phyloP scores from a whole-genome alignment of 2,329 filamentous ascomycete genomes.

The Hypoxylon sp. region DNA sequence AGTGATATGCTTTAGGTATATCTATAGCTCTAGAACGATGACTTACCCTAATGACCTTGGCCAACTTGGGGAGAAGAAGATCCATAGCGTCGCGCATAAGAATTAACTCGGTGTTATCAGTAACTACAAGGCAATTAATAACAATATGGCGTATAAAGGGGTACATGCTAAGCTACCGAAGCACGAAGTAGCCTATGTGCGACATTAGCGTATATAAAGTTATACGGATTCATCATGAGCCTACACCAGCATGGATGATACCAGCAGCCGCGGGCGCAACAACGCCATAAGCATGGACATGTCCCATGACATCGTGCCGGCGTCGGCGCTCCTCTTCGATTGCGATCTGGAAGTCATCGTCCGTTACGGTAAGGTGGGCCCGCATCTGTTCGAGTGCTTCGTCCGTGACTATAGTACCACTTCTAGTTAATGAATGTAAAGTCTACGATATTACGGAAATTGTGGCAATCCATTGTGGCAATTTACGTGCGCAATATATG shows the following conservation, averaged over 20 bases:
- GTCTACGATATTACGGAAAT: background rate
- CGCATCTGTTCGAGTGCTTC: slow-evolving; percentile 85
- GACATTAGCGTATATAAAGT: slow-evolving; percentile 20
- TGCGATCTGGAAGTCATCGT: slow-evolving; percentile 82
- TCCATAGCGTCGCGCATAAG: slow-evolving; percentile 82
- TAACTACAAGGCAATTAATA: slow-evolving; percentile 26
- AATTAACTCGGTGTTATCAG: slow-evolving; percentile 73
- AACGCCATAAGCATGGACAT: slow-evolving; percentile 81
- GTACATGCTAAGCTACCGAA: slow-evolving; percentile 17
- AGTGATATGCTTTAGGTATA: background rate
- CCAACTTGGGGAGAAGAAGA: slow-evolving; percentile 82
- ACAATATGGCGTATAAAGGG: background rate
- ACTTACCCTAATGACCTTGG: slow-evolving; percentile 73
- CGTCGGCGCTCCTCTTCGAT: slow-evolving; percentile 80
- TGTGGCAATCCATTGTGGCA: background rate
- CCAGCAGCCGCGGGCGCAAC: slow-evolving; percentile 68
- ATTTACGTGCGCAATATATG: background rate
- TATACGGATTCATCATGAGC: slow-evolving; percentile 8
- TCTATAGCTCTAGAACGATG: background rate
- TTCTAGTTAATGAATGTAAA: slow-evolving; percentile 54
- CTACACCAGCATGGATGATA: slow-evolving; percentile 80
- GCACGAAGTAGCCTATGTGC: slow-evolving; percentile 63
- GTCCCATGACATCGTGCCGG: slow-evolving; percentile 76
- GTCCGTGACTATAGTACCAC: slow-evolving; percentile 29
- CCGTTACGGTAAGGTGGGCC: slow-evolving; percentile 79